Base-by-base conservation (phyloP, 202 grass and related monocot species). In the Miscanthus sacchariflorus region DNA sequence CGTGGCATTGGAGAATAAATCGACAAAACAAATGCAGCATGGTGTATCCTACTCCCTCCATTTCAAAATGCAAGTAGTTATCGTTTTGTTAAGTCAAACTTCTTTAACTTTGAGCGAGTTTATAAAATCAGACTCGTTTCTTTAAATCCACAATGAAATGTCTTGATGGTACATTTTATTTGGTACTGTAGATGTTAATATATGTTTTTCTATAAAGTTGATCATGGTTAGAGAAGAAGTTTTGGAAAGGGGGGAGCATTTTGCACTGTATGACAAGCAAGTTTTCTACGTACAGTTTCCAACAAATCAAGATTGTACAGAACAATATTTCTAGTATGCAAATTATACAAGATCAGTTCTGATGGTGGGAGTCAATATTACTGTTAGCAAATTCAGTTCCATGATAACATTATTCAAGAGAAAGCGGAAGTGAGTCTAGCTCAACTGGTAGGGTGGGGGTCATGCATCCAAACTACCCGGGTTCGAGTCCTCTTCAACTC, bases 381-480 rank as follows among this genome's bases (percentile, higher is more conserved):
- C 7, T 30, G 43, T 40, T 38, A 30, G 35, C 28, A 48, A 33
- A 66, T 63, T 54, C 4, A 91, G 45, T 80, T 84, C 10, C 52
- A 36, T 6, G n/a, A 40, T 15, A 79, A 45, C 19, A 68, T 84
- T n/a, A 76, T 87, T 84, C 14, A 1, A 76, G 10, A 65, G 23
- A 65, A 65, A 65, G 24, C 24, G 4, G 24, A 25, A 64, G 54
- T 59, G 2, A n/a, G 21, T 63, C 19, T 63, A 63, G 33, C 33
- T 35, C 33, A 35, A 35, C 33, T 35, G 33, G 33, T 35, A 35
- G 33, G 33, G 33, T 35, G 33, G 58, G 54, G 59, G 21, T 25
- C n/a, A 64, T 12, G 59, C 59, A 64, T 64, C 0, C 4, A 64
- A 25, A 64, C 58, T 61, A 54, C 21, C 58, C 58, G 0, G 8